Base-by-base conservation (phyloP, 2,329 filamentous ascomycete genomes). In the Lachnellula arida region DNA sequence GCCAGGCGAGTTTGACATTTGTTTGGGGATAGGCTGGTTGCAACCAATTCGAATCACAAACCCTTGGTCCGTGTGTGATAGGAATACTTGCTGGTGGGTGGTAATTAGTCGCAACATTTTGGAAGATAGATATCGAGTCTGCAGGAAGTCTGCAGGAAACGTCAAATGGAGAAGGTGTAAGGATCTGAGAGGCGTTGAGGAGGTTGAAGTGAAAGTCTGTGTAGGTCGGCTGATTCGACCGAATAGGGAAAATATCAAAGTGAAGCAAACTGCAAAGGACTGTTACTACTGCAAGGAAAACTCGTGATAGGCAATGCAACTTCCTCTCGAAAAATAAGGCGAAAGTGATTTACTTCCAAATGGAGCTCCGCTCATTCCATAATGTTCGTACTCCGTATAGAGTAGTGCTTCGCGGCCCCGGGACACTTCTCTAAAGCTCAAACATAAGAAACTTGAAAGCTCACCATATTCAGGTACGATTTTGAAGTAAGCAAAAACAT, bases 31-130 rank as follows among this genome's bases (percentile, higher is more conserved):
- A 43, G 51, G 42, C 49, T 54, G 55, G 22, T 28, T 50, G 43
- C 47, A 40, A 39, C 25, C 32, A 34, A 37, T 37, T 39, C 35
- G 17, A 44, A 47, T 44, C 53, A 55, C 50, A 57, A 63, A 64
- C 59, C 46, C 59, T 49, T 61, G 59, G 59, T 60, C 58, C 51
- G 62, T 61, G 60, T 53, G 19, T 34, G 39, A 39, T 8, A 46
- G 39, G 42, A 43, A 49, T 22, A 25, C 28, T 47, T 15, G 15
- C 39, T 37, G 14, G 44, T 46, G 42, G 32, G 17, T 46, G 19
- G 46, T 40, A 11, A 32, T 32, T 9, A 32, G 28, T 32, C 9
- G 9, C 28, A 32, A 11, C 28, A 12, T 32, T 32, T 12, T 12
- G 28, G 9, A 12, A 32, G 28, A 49, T 49, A 6, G 9, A 53